Conservation (phyloP, 768 basidiomycete species). For the Hericium erinaceus region DNA sequence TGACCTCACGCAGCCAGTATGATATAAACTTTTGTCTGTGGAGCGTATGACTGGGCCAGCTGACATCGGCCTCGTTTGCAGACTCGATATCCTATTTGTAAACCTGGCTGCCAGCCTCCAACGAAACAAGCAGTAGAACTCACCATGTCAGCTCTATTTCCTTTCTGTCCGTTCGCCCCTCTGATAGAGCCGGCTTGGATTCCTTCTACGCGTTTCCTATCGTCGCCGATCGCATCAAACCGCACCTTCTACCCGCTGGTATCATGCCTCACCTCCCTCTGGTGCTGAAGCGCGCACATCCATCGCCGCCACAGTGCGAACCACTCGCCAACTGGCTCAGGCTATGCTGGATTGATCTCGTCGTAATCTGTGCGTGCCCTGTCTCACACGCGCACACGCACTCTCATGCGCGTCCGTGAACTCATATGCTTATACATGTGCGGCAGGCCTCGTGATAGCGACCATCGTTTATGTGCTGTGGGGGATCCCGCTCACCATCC, state of each 20-base stretch:
- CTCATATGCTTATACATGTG: background rate
- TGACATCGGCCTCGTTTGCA: too few species aligned
- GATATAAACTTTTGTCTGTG: background rate
- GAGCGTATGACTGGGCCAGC: background rate
- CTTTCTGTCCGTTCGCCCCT: background rate
- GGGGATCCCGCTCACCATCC: slow-evolving; percentile 15
- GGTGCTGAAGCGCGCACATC: background rate
- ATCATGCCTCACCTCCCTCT: background rate
- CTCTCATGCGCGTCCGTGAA: background rate
- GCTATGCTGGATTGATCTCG: slow-evolving; percentile 13
- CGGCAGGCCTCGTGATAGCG: slow-evolving; percentile 13
- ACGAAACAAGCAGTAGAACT: background rate
- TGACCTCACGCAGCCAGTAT: background rate
- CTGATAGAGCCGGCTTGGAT: background rate
- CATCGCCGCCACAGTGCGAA: background rate
- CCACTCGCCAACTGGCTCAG: slow-evolving; percentile 4
- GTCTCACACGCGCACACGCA: background rate
- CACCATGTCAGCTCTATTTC: background rate
- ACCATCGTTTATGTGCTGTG: slow-evolving; percentile 15
- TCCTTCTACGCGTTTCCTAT: background rate
- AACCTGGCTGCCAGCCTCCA: too few species aligned
- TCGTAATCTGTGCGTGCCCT: slow-evolving; percentile 13
- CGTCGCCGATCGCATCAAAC: background rate
- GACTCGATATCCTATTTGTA: too few species aligned
- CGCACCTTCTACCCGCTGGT: background rate